Base-by-base conservation (phyloP, 2,329 filamentous ascomycete species). In the Colletotrichum chrysophilum region DNA sequence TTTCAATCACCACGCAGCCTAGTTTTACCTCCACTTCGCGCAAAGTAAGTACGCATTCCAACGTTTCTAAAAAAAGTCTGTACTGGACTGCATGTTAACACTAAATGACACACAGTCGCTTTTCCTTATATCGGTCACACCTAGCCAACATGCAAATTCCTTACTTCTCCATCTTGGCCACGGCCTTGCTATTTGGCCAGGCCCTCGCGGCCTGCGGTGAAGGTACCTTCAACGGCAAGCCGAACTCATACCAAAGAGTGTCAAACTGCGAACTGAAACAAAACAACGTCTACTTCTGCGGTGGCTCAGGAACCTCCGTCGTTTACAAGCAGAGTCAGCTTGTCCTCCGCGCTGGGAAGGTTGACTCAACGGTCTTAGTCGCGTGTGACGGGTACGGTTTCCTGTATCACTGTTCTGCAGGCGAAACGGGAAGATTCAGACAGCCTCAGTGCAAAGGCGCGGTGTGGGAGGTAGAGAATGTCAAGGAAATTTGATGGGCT, bases 81-180 rank as follows among this genome's bases (percentile, higher is more conserved):
- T 2, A 24, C 21, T 24, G 43, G n/a, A 21, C n/a, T 21, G 1
- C 43, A 52, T 1, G 3, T 21, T 52, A 1, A 21, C 4, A 52
- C 5, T 0, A 2, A 0, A 13, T 13, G 43, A 4, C n/a, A 4
- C n/a, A 52, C 12, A 24, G n/a, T 21, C n/a, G 13, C 2, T 3
- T 52, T 21, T 7, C 0, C 1, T 52, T 4, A 13, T 8, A 0
- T 5, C 18, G 2, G 12, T 52, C 4, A 1, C 43, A 52, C 10
- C 1, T 12, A 58, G 26, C 3, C 60, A 62, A 18, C 30, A 62
- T 36, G 60, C 9, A 6, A 12, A 34, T 30, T 62, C 14, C 30
- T 0, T 28, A 14, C 14, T 9, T 30, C 18, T 1, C 30, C 12
- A 30, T 36, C n/a, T 4, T 62, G 26, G 18, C 18, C 0, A 28